Evolutionary conservation across 257 asterid species (phyloP).

Genomic region (Solanum tarapatanum): DNA sequence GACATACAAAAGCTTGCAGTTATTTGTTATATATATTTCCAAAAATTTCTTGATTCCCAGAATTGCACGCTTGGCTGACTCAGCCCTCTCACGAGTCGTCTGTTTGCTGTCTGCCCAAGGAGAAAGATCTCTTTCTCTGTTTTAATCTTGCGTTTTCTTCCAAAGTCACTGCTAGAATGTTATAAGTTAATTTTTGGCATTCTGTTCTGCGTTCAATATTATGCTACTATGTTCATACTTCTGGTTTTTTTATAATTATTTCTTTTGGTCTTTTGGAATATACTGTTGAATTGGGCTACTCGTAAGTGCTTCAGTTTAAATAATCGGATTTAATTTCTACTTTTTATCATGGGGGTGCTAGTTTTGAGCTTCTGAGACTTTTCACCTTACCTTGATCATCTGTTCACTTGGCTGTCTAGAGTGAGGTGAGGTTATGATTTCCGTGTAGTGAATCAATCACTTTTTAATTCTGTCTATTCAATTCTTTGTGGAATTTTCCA

Average conservation of each 20-base stretch:
- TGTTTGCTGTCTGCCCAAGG: background rate
- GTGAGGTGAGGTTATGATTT: background rate
- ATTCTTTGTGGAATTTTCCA: background rate
- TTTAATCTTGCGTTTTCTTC: background rate
- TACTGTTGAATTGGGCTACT: background rate
- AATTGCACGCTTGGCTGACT: background rate
- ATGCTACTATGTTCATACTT: background rate
- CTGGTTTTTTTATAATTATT: background rate
- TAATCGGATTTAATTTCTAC: background rate
- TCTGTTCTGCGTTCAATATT: background rate
- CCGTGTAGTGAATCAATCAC: background rate
- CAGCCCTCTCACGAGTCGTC: background rate
- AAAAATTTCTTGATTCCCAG: background rate
- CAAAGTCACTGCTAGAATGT: background rate
- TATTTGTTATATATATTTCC: background rate
- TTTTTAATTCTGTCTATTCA: background rate
- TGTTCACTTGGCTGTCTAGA: background rate
- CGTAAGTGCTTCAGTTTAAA: background rate
- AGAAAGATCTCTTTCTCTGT: background rate
- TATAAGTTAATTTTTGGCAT: background rate
- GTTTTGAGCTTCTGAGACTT: background rate
- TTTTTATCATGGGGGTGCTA: background rate
- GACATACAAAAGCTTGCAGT: background rate
- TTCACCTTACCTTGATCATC: background rate
- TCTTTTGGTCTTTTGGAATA: background rate